A percentile compares a stretch with the other conserved stretches of the same genome.
phyloP scores from a whole-genome alignment of 1,284 basidiomycete species.

The Ustilago cynodontis region DNA sequence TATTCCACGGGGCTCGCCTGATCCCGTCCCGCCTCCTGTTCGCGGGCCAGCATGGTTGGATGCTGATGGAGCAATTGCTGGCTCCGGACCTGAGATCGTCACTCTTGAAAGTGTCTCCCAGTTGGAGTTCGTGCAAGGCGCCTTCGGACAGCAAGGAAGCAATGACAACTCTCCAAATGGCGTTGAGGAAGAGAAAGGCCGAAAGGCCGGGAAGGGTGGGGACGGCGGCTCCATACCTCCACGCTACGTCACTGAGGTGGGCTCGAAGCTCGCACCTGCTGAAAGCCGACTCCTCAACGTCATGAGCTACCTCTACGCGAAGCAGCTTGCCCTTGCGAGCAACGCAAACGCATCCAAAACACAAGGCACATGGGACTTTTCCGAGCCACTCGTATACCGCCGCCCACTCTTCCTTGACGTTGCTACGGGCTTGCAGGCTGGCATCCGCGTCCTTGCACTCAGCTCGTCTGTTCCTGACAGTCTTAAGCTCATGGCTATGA shows the following conservation, averaged over 20 bases:
- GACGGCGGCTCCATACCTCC: constrained; percentile 33
- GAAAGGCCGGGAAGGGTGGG: constrained; percentile 24
- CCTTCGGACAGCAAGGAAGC: constrained; percentile 16
- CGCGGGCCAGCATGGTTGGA: constrained; percentile 40
- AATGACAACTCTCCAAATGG: constrained; percentile 1
- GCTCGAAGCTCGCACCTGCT: constrained; percentile 47
- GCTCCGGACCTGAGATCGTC: constrained; percentile 29
- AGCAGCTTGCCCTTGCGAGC: constrained; percentile 19
- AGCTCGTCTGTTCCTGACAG: constrained; percentile 52
- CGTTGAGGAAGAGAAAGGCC: background rate
- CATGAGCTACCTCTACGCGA: constrained; percentile 60
- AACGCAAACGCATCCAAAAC: background rate
- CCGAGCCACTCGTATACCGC: constrained; percentile 75
- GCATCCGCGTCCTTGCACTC: constrained; percentile 69
- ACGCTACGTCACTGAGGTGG: constrained; percentile 33
- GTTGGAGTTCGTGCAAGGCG: constrained; percentile 29
- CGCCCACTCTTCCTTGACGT: constrained; percentile 70
- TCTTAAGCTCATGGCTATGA: constrained; percentile 76
- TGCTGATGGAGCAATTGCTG: constrained; percentile 38
- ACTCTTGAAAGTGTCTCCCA: constrained; percentile 40
- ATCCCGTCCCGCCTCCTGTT: constrained; percentile 12
- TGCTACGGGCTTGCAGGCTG: constrained; percentile 77
- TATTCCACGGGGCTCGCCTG: constrained; percentile 22
- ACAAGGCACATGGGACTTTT: constrained; percentile 76
- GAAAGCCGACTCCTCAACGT: constrained; percentile 51